These are phyloP conservation scores for Fistulinella prunicolor DNA, from an alignment of 768 basidiomycete genomes.

Conservation along the genomic window DNA sequence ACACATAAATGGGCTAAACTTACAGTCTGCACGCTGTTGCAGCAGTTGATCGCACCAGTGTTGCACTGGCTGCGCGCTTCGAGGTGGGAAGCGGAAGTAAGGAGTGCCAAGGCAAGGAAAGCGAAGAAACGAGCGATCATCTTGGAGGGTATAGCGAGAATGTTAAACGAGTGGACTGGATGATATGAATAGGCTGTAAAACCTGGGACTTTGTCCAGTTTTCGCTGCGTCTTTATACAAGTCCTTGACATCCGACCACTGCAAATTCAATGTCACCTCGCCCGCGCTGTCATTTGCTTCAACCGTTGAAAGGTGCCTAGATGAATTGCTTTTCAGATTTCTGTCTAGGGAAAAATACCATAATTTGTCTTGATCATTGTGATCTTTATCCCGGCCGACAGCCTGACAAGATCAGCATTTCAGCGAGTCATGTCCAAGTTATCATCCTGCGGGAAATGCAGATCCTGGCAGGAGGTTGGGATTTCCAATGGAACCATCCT, in stretches of 20 bases:
- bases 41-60: slow-evolving; percentile 11
- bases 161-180: slow-evolving; percentile 1
- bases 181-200: background rate
- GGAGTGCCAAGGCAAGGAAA: slow-evolving; percentile 12
- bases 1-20: background rate
- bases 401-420: too few species aligned
- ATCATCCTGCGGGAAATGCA: too few species aligned
- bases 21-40: slow-evolving; percentile 7
- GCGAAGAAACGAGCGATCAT: slow-evolving; percentile 19
- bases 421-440: too few species aligned
- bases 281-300: too few species aligned
- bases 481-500: too few species aligned
- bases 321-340: too few species aligned
- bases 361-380: too few species aligned
- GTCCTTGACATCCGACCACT: background rate
- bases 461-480: too few species aligned
- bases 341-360: too few species aligned
- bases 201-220: background rate
- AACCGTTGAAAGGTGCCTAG: too few species aligned
- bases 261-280: slow-evolving; percentile 3
- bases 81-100: slow-evolving; percentile 11
- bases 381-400: too few species aligned
- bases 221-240: background rate
- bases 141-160: background rate
- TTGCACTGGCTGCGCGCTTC: slow-evolving; percentile 11